phyloP scores from a whole-genome alignment of 2,329 filamentous ascomycete genomes.

The Trichoderma atroviride region DNA sequence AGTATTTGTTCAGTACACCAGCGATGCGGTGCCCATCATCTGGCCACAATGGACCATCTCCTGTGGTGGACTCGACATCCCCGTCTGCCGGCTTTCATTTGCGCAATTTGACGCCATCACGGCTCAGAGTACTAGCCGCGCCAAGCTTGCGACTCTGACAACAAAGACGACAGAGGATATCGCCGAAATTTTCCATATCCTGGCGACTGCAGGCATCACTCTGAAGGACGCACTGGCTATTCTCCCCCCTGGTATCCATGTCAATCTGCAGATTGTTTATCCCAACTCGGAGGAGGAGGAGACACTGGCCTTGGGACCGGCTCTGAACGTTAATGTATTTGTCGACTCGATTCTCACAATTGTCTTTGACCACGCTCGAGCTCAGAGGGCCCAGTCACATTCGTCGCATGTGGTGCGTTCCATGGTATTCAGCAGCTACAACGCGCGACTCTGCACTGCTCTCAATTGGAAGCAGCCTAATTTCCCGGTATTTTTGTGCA shows the following conservation, averaged over 20 bases:
- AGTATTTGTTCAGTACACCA: conserved; percentile 88
- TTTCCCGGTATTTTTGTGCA: conserved; percentile 93
- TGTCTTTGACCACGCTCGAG: conserved; percentile 88
- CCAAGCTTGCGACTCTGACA: conserved; percentile 48
- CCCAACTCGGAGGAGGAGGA: conserved; percentile 76
- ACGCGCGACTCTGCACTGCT: conserved; percentile 84
- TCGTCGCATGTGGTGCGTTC: conserved; percentile 75
- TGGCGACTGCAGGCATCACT: conserved; percentile 77
- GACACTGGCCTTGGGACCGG: conserved; percentile 68
- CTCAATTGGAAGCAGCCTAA: conserved; percentile 99
- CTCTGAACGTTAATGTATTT: conserved; percentile 81
- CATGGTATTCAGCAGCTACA: conserved; percentile 93
- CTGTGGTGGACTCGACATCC: conserved; percentile 76
- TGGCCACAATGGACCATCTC: conserved; percentile 83
- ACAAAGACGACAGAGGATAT: conserved; percentile 57
- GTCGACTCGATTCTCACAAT: conserved; percentile 81
- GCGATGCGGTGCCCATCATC: conserved; percentile 82
- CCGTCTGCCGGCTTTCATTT: conserved; percentile 76
- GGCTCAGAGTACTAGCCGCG: conserved; percentile 45
- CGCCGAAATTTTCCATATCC: conserved; percentile 68
- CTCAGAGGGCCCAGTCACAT: conserved; percentile 62
- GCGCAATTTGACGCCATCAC: conserved; percentile 67
- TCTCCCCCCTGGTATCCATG: conserved; percentile 77
- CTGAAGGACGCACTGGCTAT: conserved; percentile 75
- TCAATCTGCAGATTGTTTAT: conserved; percentile 91